A percentile compares a stretch with the other conserved stretches of the same genome.
These are phyloP conservation scores for Coemansia sp. DNA, from an alignment of 192 early-diverging fungal genomes.

Conservation along the genomic window DNA sequence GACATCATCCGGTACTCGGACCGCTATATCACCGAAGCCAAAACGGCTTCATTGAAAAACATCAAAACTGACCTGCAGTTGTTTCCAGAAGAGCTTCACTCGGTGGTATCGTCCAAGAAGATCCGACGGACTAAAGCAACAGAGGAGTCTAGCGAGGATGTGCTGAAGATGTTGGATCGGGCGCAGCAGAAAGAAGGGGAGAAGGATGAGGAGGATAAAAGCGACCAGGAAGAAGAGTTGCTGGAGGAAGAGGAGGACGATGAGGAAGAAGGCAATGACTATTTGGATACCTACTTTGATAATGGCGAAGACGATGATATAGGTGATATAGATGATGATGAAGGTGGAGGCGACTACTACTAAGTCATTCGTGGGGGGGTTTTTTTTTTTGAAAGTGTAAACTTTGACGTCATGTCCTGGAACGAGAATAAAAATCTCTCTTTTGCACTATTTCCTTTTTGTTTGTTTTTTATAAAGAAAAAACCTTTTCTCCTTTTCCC, in stretches of 20 bases:
- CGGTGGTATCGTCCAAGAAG: slow-evolving; percentile 28
- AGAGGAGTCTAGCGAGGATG: slow-evolving; percentile 4
- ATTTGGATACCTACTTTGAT: slow-evolving; percentile 54
- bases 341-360: slow-evolving; percentile 44
- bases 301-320: slow-evolving; percentile 53
- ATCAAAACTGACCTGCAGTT: slow-evolving; percentile 31
- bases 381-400: too few relatives aligned
- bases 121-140: slow-evolving; percentile 20
- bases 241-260: slow-evolving; percentile 23
- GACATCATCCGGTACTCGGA: slow-evolving; percentile 53
- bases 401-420: too few relatives aligned
- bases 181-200: slow-evolving; percentile 4
- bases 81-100: slow-evolving; percentile 51
- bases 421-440: too few relatives aligned
- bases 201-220: slow-evolving; percentile 21
- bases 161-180: slow-evolving; percentile 2
- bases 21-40: slow-evolving; percentile 23
- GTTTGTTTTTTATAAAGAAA: slow-evolving; percentile 1
- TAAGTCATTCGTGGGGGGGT: background rate
- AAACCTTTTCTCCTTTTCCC: background rate
- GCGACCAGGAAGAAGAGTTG: slow-evolving; percentile 21
- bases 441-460: too few relatives aligned
- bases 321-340: slow-evolving; percentile 51
- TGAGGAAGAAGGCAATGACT: slow-evolving; percentile 49
- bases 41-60: slow-evolving; percentile 24